Percentiles rank a stretch among this genome's conserved stretches.
Evolutionary conservation across 2,329 filamentous ascomycete species (phyloP).

Genomic region (Xylaria multiplex): DNA sequence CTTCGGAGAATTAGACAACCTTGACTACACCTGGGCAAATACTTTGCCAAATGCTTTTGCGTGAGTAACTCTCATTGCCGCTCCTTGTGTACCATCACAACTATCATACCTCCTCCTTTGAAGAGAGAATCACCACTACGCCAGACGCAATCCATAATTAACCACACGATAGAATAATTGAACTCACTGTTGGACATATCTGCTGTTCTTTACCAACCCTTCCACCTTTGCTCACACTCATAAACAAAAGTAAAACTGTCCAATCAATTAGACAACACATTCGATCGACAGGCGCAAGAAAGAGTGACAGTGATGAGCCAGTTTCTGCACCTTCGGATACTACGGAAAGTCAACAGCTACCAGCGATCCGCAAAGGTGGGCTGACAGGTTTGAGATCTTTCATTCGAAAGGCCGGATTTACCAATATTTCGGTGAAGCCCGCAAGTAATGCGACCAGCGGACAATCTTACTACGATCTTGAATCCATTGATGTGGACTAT

Average conservation of each 20-base stretch:
- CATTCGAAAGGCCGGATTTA: not conserved
- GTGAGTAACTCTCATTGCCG: too few species aligned
- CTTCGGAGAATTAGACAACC: too few species aligned
- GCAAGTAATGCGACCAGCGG: not conserved
- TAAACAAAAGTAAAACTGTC: not conserved
- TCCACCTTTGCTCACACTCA: not conserved
- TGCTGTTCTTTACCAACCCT: constrained; percentile 10
- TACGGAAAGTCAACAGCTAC: not conserved
- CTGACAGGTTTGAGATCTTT: not conserved
- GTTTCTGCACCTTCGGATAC: not conserved
- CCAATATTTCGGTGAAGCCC: not conserved
- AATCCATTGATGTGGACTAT: constrained; percentile 1
- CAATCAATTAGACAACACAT: not conserved
- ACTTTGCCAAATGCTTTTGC: too few species aligned
- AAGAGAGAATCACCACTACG: too few species aligned
- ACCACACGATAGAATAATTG: not conserved
- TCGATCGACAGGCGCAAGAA: not conserved
- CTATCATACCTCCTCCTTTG: too few species aligned
- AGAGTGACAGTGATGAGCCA: not conserved
- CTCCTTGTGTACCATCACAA: too few species aligned
- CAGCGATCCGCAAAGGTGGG: not conserved
- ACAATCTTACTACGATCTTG: not conserved
- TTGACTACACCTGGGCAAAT: too few species aligned
- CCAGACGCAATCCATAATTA: not conserved
- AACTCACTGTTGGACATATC: constrained; percentile 5